Conservation (phyloP, 2,329 filamentous ascomycete genomes). For the Penicillium sp. region DNA sequence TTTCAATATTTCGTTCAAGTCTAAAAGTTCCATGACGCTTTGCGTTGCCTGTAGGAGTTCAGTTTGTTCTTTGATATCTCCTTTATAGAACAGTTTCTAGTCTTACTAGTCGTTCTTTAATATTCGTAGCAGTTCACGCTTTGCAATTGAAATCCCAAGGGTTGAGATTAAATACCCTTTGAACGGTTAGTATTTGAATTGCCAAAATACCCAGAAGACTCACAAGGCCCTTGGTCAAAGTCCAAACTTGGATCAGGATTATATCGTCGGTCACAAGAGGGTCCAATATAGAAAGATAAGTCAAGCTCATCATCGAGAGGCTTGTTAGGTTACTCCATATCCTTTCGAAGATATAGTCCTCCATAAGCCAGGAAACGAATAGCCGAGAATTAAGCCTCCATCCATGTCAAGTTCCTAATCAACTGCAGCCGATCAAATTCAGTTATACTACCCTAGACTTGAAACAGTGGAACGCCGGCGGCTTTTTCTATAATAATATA, state of each 20-base stretch:
- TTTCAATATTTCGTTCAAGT: constrained; percentile 13
- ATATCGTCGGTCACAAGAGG: constrained; percentile 21
- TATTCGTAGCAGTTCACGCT: constrained; percentile 19
- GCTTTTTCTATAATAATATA: constrained; percentile 47
- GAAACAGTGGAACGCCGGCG: constrained; percentile 32
- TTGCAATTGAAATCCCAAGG: constrained; percentile 18
- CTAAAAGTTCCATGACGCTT: constrained; percentile 16
- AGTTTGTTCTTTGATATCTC: constrained; percentile 12
- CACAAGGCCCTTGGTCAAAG: constrained; percentile 17
- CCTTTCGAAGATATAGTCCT: constrained; percentile 24
- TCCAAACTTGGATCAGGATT: constrained; percentile 2
- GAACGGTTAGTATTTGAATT: constrained; percentile 11
- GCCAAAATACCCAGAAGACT: constrained; percentile 5
- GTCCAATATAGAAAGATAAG: constrained; percentile 21
- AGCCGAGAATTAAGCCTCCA: constrained; percentile 24
- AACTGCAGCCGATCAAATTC: constrained; percentile 25
- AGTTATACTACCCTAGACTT: constrained; percentile 34
- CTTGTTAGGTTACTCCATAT: constrained; percentile 4
- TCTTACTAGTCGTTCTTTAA: constrained; percentile 1
- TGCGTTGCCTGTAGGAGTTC: constrained; percentile 14
- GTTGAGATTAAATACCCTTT: constrained; percentile 18
- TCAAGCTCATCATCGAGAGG: constrained; percentile 15
- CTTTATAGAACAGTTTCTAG: constrained; percentile 7
- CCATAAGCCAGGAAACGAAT: constrained; percentile 28
- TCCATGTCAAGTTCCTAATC: constrained; percentile 23